Percentiles rank a stretch among this genome's conserved stretches.
These are phyloP conservation scores for Acacia melanoxylon DNA, from an alignment of 306 rosid genomes.

Conservation along the genomic window DNA sequence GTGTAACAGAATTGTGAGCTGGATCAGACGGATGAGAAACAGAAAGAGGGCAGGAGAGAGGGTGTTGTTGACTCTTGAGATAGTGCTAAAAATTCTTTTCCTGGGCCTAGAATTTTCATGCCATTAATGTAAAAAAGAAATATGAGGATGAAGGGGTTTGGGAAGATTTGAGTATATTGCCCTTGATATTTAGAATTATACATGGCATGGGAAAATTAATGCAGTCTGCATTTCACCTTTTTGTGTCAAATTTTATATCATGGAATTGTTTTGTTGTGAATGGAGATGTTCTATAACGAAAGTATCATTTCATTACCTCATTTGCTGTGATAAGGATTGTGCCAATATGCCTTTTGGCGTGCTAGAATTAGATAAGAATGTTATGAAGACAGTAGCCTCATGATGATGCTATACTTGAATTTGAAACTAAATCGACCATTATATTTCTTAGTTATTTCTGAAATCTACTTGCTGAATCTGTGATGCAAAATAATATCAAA, in stretches of 20 bases:
- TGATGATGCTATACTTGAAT: conserved; percentile 10
- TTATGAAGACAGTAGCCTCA: neutral
- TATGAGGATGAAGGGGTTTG: neutral
- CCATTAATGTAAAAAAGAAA: neutral
- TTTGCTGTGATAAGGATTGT: neutral
- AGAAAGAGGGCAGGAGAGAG: neutral
- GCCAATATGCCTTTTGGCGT: neutral
- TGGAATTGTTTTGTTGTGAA: neutral
- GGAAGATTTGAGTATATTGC: neutral
- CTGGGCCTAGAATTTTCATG: neutral
- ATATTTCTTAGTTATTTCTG: neutral
- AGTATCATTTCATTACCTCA: neutral
- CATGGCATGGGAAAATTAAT: neutral
- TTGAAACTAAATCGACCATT: neutral
- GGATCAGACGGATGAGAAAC: neutral
- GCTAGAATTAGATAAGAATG: neutral
- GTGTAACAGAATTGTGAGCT: neutral
- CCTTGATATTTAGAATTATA: neutral
- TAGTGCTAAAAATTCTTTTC: neutral
- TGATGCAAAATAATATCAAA: neutral
- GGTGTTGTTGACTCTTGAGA: neutral
- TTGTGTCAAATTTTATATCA: neutral
- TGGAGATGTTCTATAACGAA: neutral
- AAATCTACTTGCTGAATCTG: neutral
- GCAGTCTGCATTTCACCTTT: neutral